These are phyloP conservation scores for Fistulinella staudtii DNA, from an alignment of 1,284 basidiomycete species.

Conservation along the genomic window DNA sequence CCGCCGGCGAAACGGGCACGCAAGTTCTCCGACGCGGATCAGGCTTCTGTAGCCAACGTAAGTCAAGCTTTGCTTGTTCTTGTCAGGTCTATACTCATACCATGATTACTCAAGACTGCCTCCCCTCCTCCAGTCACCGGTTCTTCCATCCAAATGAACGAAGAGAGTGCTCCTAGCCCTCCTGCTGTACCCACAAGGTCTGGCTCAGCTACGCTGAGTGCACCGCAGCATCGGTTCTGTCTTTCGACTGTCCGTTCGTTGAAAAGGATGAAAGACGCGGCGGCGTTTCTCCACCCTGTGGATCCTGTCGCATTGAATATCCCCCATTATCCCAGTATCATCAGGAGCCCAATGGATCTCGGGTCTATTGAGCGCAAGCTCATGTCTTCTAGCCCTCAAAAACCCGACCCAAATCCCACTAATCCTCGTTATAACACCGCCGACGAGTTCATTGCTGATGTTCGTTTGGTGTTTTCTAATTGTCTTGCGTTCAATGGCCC, in stretches of 20 bases:
- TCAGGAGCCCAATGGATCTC: constrained; percentile 94
- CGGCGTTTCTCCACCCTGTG: constrained; percentile 84
- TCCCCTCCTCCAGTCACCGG: constrained; percentile 56
- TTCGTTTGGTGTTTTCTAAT: constrained; percentile 87
- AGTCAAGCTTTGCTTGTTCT: constrained; percentile 46
- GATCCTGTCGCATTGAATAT: constrained; percentile 88
- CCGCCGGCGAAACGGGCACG: constrained; percentile 68
- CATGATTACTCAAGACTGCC: constrained; percentile 55
- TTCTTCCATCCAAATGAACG: constrained; percentile 38
- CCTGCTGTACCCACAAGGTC: constrained; percentile 38
- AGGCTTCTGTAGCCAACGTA: constrained; percentile 59
- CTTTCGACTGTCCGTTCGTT: constrained; percentile 76
- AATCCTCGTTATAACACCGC: constrained; percentile 73
- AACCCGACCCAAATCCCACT: constrained; percentile 61
- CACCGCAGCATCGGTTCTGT: constrained; percentile 79
- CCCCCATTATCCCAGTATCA: constrained; percentile 86
- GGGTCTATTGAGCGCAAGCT: constrained; percentile 92
- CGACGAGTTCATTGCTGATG: constrained; percentile 79
- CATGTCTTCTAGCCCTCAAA: constrained; percentile 69
- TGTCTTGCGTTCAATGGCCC: constrained; percentile 91
- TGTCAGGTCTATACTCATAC: constrained; percentile 16
- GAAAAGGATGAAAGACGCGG: constrained; percentile 84
- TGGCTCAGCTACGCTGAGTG: constrained; percentile 45
- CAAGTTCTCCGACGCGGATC: constrained; percentile 52
- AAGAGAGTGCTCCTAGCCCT: constrained; percentile 34